phyloP scores from a whole-genome alignment of 2,329 filamentous ascomycete genomes.

The Chalaropsis ovoidea region DNA sequence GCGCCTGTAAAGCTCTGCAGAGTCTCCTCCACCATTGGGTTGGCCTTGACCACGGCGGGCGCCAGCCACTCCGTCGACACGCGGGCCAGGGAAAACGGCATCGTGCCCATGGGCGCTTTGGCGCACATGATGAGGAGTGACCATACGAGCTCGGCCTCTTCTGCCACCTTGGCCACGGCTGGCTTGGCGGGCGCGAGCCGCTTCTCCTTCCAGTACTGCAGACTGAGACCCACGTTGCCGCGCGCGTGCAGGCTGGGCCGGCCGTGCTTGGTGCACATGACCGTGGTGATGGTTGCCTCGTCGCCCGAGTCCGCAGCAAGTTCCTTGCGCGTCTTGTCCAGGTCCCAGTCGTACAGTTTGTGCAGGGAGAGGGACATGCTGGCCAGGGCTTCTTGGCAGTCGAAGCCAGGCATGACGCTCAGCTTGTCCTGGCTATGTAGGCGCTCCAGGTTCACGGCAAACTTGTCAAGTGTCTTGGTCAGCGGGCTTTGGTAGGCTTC shows the following conservation, averaged over 20 bases:
- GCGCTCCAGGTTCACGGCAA: slow-evolving; percentile 60
- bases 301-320: slow-evolving; percentile 32
- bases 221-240: slow-evolving; percentile 54
- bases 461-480: slow-evolving; percentile 59
- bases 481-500: slow-evolving; percentile 51
- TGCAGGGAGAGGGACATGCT: slow-evolving; percentile 62
- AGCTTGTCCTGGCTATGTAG: slow-evolving; percentile 61
- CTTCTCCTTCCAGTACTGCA: slow-evolving; percentile 69
- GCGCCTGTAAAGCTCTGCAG: slow-evolving; percentile 32
- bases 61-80: slow-evolving; percentile 67
- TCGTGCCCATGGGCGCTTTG: slow-evolving; percentile 42
- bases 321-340: slow-evolving; percentile 41
- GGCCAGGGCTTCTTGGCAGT: slow-evolving; percentile 66
- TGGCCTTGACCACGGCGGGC: slow-evolving; percentile 50
- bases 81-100: slow-evolving; percentile 33
- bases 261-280: slow-evolving; percentile 61
- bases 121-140: slow-evolving; percentile 58
- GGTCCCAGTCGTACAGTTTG: slow-evolving; percentile 61
- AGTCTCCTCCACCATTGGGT: slow-evolving; percentile 38
- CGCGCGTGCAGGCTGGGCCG: slow-evolving; percentile 60
- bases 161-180: slow-evolving; percentile 34
- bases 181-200: slow-evolving; percentile 38
- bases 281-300: slow-evolving; percentile 41
- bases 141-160: slow-evolving; percentile 47
- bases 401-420: slow-evolving; percentile 56